These are phyloP conservation scores for Castanospermum australe DNA, from an alignment of 306 rosid species.

Conservation along the genomic window DNA sequence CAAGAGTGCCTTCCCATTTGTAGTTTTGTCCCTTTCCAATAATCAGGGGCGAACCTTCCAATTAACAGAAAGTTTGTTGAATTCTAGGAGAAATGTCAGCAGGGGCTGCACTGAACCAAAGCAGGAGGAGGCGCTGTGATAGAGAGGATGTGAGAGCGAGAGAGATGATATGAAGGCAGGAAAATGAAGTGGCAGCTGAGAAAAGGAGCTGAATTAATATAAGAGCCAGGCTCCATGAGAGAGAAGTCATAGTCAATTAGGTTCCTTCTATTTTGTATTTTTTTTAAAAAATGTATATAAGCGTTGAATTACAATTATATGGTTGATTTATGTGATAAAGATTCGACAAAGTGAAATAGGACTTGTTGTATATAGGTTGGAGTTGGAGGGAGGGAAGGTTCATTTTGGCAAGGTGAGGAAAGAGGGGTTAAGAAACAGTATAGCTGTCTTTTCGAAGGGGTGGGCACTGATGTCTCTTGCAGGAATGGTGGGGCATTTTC, in stretches of 20 bases:
- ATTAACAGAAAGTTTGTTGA: conserved; percentile 35
- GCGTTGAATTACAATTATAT: conserved; percentile 23
- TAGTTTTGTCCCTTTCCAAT: neutral
- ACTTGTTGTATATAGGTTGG: conserved; percentile 29
- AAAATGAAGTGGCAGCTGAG: conserved; percentile 53
- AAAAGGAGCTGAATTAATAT: conserved; percentile 53
- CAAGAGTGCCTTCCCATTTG: conserved; percentile 70
- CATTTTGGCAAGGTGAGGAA: conserved; percentile 34
- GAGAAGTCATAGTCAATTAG: conserved; percentile 45
- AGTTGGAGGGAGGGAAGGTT: conserved; percentile 23
- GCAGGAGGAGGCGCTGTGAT: conserved; percentile 28
- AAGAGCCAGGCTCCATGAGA: conserved; percentile 38
- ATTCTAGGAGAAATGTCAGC: conserved; percentile 42
- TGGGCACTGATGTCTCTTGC: conserved; percentile 40
- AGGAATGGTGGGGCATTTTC: conserved; percentile 41
- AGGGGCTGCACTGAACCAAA: conserved; percentile 32
- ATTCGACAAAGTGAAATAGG: conserved; percentile 28
- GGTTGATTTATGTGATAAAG: conserved; percentile 12
- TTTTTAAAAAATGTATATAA: neutral
- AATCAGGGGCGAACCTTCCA: conserved; percentile 15
- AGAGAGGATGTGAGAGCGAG: conserved; percentile 29
- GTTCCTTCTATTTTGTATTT: neutral
- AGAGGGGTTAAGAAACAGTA: conserved; percentile 32
- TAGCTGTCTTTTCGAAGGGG: conserved; percentile 40
- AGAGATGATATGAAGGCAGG: conserved; percentile 38